These are phyloP conservation scores for Stellera chamaejasme DNA, from an alignment of 345 rosid species.

Conservation along the genomic window DNA sequence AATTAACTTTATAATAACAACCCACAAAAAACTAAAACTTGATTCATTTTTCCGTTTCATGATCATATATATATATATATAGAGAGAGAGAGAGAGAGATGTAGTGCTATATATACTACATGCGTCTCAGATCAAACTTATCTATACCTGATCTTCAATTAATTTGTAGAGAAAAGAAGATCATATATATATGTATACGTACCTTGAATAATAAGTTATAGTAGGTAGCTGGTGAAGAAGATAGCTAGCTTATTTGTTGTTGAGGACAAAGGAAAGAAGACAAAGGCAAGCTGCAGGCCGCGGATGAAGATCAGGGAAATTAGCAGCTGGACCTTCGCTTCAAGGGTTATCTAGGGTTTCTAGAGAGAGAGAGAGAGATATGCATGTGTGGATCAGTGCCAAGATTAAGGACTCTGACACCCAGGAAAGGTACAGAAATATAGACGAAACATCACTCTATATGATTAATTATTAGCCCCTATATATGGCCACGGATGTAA, in stretches of 20 bases:
- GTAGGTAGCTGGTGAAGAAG: neutral
- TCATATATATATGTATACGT: constrained; percentile 12
- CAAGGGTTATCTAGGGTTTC: constrained; percentile 47
- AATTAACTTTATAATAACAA: neutral
- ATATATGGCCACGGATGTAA: neutral
- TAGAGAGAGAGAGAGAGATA: constrained; percentile 18
- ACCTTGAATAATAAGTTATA: constrained; percentile 35
- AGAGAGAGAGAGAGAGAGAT: no score
- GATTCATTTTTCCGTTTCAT: neutral
- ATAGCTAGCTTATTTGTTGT: constrained; percentile 16
- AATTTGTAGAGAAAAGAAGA: neutral
- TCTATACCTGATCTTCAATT: neutral
- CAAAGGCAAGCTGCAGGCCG: constrained; percentile 17
- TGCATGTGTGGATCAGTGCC: constrained; percentile 32
- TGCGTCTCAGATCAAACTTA: neutral
- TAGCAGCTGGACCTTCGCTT: constrained; percentile 38
- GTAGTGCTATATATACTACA: neutral
- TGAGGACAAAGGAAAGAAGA: constrained; percentile 34
- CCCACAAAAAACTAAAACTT: neutral
- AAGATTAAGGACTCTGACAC: constrained; percentile 22
- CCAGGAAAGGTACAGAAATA: constrained; percentile 47
- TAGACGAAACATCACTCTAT: constrained; percentile 15
- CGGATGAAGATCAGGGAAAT: constrained; percentile 18
- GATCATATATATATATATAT: neutral
- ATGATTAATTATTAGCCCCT: neutral